Evolutionary conservation across 1,139 yeast genomes (phyloP), one percentile per base, ranked within the genome.

Genomic region (Suhomyces chickasaworum): DNA sequence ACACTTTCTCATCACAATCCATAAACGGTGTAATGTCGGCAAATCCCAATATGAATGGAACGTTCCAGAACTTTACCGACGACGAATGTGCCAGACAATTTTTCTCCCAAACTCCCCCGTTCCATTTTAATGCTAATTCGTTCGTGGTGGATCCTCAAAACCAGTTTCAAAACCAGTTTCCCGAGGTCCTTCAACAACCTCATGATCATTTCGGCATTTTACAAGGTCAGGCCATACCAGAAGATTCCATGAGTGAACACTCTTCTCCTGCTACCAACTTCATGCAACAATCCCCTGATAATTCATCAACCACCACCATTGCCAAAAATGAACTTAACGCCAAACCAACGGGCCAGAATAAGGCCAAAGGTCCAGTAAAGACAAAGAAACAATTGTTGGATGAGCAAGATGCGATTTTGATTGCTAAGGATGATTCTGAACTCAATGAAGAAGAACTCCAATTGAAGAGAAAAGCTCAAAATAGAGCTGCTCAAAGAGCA

Each of bases 401-500:
- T 48, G 77, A 70, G 36, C 65, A 63, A 45, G 79, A 74, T 51
- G 70, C 74, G 9, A 56, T 63, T 33, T 60, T 73, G 43, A 65
- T 74, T 36, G 63, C 74, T 10, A 61, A 57, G 45, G 78, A 74
- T 50, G 79, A 74, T 49, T 58, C 71, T 1, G 72, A 70, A 45
- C 61, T 75, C 32, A 64, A 70, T 5, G 83, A 80, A 42, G 78
- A 75, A 21, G 83, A 80, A 51, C 57, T 79, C 23, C 75, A 72
- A 40, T 59, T 73, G 53, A 82, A 81, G 61, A 77, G 87, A 43
- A 88, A 84, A 61, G 91, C 91, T 0, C 95, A 87, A 61, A 89
- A 89, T 62, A 72, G 97, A 57, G 95, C 93, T 4, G 96, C 96
- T 0, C 97, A 89, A 66, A 73, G 93, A 54, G 96, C 96, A 1